Evolutionary conservation across 2,329 filamentous ascomycete genomes (phyloP).

Genomic region (Sarocladium kiliense): DNA sequence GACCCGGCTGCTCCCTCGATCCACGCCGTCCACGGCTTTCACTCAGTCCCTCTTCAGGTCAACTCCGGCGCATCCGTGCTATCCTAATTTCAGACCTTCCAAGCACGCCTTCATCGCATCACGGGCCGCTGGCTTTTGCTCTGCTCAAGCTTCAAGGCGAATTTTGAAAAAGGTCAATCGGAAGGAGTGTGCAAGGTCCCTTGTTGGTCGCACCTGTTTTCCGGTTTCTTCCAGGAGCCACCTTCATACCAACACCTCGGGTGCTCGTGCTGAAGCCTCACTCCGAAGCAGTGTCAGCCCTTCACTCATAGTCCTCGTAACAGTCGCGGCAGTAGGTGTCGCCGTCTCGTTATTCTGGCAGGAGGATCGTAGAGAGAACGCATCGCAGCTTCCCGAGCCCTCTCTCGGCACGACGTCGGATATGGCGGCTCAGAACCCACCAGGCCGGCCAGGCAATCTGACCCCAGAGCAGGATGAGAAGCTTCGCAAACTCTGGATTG

Average conservation of each 20-base stretch:
- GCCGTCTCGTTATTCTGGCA: not conserved
- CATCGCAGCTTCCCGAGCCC: not conserved
- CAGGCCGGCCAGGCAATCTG: slow-evolving; percentile 78
- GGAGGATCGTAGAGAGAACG: not conserved
- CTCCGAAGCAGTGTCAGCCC: not conserved
- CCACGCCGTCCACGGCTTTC: not conserved
- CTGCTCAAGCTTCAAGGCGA: not conserved
- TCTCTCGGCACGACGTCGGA: not conserved
- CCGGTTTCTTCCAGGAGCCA: not conserved
- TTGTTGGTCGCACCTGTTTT: not conserved
- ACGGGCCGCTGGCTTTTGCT: not conserved
- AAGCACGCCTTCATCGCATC: not conserved
- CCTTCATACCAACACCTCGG: not conserved
- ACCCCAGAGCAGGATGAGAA: slow-evolving; percentile 87
- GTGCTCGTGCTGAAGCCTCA: not conserved
- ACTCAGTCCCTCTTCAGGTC: not conserved
- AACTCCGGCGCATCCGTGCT: not conserved
- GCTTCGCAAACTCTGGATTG: slow-evolving; percentile 79
- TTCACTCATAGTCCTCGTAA: not conserved
- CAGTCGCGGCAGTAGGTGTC: not conserved
- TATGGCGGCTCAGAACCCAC: slow-evolving; percentile 42
- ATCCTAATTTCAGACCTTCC: not conserved
- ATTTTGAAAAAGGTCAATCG: not conserved
- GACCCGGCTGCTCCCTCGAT: not conserved
- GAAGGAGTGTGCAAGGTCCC: not conserved